These are phyloP conservation scores for Penstemon barbatus DNA, from an alignment of 257 asterid genomes.

Conservation along the genomic window DNA sequence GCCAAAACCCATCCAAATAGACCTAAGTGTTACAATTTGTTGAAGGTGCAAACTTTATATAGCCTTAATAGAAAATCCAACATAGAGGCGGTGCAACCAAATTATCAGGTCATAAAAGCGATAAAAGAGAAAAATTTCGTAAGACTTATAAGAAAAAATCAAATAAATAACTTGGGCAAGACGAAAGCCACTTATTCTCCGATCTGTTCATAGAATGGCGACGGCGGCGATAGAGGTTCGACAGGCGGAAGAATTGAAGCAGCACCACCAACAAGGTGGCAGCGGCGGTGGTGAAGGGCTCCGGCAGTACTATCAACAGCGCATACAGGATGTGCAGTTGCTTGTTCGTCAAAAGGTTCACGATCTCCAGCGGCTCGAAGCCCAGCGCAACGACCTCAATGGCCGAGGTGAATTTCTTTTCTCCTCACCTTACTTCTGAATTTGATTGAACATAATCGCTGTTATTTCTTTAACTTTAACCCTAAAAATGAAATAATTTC, in stretches of 20 bases:
- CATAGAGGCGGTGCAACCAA: too few relatives aligned
- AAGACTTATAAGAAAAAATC: background rate
- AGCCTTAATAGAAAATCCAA: too few relatives aligned
- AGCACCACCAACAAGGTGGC: slow-evolving; percentile 38
- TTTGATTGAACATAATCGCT: slow-evolving; percentile 4
- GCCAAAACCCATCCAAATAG: too few relatives aligned
- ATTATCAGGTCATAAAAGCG: too few relatives aligned
- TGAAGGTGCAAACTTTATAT: too few relatives aligned
- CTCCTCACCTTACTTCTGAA: background rate
- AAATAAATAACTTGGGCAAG: slow-evolving; percentile 24
- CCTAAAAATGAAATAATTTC: slow-evolving; percentile 21
- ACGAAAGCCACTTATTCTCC: slow-evolving; percentile 32
- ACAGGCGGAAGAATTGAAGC: slow-evolving; percentile 38
- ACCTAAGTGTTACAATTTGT: too few relatives aligned
- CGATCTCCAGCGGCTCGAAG: slow-evolving; percentile 76
- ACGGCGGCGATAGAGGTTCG: slow-evolving; percentile 47
- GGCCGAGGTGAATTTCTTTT: slow-evolving; percentile 42
- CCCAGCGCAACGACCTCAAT: slow-evolving; percentile 76
- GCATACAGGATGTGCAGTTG: slow-evolving; percentile 60
- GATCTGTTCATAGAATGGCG: slow-evolving; percentile 45
- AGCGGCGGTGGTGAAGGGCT: slow-evolving; percentile 60
- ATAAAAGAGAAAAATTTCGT: too few relatives aligned
- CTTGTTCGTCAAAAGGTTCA: slow-evolving; percentile 55
- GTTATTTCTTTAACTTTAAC: background rate
- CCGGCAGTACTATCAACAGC: slow-evolving; percentile 60